Evolutionary conservation across 768 basidiomycete genomes (phyloP), one percentile per base, ranked within the genome.

Genomic region (Mycena belliarum): DNA sequence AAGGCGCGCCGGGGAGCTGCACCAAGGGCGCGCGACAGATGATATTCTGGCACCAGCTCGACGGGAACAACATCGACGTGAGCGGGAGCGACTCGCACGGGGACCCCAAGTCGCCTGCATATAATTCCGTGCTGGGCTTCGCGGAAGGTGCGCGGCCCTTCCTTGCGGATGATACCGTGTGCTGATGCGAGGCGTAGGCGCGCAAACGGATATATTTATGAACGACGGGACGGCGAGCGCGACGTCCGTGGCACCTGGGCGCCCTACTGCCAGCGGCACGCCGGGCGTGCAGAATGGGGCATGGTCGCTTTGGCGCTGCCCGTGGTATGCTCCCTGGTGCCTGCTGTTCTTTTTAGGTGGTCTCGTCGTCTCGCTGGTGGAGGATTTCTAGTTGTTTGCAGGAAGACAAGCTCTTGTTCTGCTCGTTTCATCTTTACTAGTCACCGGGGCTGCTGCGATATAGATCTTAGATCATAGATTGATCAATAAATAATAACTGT

Each of bases 71-170:
- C 49, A 75, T 80, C 48, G 52, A 65, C n/a, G 68, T 76, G 8
- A 67, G 66, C 12, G 76, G 75, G 16, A 68, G 61, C 16, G 81
- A 84, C 57, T 63, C 76, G 2, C 73, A 78, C 28, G 82, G 82
- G n/a, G 68, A 73, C 7, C 74, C 75, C 16, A 72, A 72, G 48
- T 64, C 69, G 4, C 76, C 77, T 6, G 65, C 68, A 1, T 77
- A 77, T 55, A 76, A 76, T 55, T 32, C 45, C 24, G 75, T 73
- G 32, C 66, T 73, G 52, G 10, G 40, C 5, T 41, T 41, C 21
- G 2, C 40, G 2, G 21, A 41, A 21, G 40, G 40, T 41, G 40
- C 2, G 40, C 20, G 4, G 20, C 20, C 38, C 38, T 5, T 4
- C 7, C 3, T 11, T n/a, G 6, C 5, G 6, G 2, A n/a, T 20